These are phyloP conservation scores for Neospora caninum DNA, from an alignment of 169 alveolate genomes.

Conservation along the genomic window DNA sequence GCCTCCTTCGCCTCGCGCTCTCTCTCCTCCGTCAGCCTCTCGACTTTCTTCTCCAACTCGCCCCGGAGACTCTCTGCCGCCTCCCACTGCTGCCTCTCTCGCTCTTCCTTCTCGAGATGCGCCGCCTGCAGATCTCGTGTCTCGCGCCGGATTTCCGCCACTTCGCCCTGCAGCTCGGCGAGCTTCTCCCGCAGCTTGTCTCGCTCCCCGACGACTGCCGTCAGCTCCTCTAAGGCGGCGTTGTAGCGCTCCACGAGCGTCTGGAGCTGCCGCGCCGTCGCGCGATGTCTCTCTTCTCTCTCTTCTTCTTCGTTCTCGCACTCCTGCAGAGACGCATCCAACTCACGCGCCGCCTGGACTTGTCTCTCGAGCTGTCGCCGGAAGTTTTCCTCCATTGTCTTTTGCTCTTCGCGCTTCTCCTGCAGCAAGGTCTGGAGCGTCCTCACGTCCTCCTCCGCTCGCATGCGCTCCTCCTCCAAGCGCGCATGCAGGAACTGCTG, in stretches of 20 bases:
- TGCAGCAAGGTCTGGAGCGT: background rate
- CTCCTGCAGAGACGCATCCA: background rate
- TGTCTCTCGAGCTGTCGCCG: slow-evolving; percentile 12
- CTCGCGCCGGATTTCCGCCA: background rate
- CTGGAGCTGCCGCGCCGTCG: background rate
- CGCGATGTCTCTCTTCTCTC: background rate
- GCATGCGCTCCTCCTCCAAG: background rate
- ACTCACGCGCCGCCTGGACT: background rate
- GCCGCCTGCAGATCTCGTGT: background rate
- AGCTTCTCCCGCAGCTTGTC: slow-evolving; percentile 7
- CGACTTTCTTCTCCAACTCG: background rate
- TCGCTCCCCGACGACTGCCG: background rate
- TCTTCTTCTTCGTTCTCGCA: background rate
- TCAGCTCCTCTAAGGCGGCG: background rate
- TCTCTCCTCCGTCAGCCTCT: background rate
- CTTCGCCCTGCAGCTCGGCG: slow-evolving; percentile 1
- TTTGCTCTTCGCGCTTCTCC: background rate
- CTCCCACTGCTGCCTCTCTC: background rate
- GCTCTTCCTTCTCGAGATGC: background rate
- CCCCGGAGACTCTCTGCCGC: background rate
- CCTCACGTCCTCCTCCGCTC: background rate
- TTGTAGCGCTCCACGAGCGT: background rate
- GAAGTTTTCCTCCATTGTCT: background rate
- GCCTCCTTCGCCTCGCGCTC: background rate
- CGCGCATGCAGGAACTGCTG: background rate